Evolutionary conservation across 768 basidiomycete species (phyloP).

Genomic region (Mycena crocata): DNA sequence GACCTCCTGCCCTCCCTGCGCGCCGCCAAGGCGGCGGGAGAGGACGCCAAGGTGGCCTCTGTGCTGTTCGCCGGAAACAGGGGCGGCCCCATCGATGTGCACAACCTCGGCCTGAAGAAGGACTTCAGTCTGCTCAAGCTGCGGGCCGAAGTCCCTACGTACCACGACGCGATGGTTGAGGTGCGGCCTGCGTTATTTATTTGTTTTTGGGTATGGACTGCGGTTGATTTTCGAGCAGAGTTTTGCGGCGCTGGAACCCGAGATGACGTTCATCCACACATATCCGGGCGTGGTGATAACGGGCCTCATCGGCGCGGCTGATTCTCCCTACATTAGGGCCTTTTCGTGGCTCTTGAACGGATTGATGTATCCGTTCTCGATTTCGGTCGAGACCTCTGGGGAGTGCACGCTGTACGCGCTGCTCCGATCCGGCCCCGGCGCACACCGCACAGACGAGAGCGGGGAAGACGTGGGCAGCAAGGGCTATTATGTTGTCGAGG

Average conservation of each 20-base stretch:
- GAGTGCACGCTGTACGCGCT: conserved; percentile 17
- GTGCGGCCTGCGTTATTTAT: conserved; percentile 38
- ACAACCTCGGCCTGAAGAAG: conserved; percentile 64
- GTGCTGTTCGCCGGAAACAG: conserved; percentile 49
- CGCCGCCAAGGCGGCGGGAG: conserved; percentile 56
- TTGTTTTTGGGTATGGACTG: neutral
- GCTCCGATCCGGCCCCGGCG: conserved; percentile 13
- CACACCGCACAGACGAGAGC: neutral
- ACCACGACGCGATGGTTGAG: conserved; percentile 66
- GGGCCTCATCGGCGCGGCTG: neutral
- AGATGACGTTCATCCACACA: conserved; percentile 50
- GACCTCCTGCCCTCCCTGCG: conserved; percentile 58
- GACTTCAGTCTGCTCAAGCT: conserved; percentile 49
- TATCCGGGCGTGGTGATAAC: conserved; percentile 36
- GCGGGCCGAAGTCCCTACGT: conserved; percentile 50
- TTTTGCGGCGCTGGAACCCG: conserved; percentile 45
- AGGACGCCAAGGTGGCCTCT: conserved; percentile 62
- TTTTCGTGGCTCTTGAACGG: neutral
- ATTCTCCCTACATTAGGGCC: neutral
- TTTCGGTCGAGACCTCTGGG: conserved; percentile 5
- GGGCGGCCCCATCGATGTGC: conserved; percentile 51
- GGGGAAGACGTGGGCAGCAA: conserved; percentile 13
- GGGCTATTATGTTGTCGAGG: neutral
- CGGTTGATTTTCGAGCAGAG: conserved; percentile 34
- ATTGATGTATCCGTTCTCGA: neutral